Base-by-base conservation (phyloP, 164 flowering plant genomes). In the Stephania yunnanensis region DNA sequence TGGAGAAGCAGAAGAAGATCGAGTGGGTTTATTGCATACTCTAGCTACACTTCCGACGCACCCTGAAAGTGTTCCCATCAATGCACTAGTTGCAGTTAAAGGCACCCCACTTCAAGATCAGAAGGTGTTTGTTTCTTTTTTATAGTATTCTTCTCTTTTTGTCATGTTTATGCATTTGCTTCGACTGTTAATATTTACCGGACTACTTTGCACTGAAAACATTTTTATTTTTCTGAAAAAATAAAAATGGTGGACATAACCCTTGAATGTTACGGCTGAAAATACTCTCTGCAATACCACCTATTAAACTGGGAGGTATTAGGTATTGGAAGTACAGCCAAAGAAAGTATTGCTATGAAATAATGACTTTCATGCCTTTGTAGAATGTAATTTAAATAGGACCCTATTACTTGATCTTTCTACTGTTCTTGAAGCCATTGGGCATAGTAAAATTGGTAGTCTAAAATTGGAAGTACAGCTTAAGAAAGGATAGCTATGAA, bases 1-100 rank as follows among this genome's bases (percentile, higher is more conserved):
- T 78, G 98, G 98, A 74, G 98, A 96, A 87, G 96, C 92, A 48
- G 99, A 91, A 77, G 99, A 96, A 77, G 97, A 96, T 76, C 82
- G 98, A 79, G 90, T 96, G 69, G 97, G 99, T 22, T 78, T 96
- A 77, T 79, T 96, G 83, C 98, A 96, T 78, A 94, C 99, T 50
- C 74, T 96, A 81, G 94, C 97, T 72, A 96, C 99, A 17, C 94
- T 94, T 25, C 99, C 99, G 20, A 71, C 89, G 11, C 99, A 96
- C 78, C 99, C 99, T 36, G 99, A 96, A 86, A 96, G 99, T 84
- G 99, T 96, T 76, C 99, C 99, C 53, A 96, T 96, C 76, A 96
- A 96, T 83, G 95, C 99, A 69, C 82, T 96, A 73, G 45, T 96
- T 78, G 89, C 99, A 53, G 97, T 96, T 36, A 89, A 94, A 84